These are phyloP conservation scores for Gnomoniopsis smithogilvyi DNA, from an alignment of 2,329 filamentous ascomycete species.

Conservation along the genomic window DNA sequence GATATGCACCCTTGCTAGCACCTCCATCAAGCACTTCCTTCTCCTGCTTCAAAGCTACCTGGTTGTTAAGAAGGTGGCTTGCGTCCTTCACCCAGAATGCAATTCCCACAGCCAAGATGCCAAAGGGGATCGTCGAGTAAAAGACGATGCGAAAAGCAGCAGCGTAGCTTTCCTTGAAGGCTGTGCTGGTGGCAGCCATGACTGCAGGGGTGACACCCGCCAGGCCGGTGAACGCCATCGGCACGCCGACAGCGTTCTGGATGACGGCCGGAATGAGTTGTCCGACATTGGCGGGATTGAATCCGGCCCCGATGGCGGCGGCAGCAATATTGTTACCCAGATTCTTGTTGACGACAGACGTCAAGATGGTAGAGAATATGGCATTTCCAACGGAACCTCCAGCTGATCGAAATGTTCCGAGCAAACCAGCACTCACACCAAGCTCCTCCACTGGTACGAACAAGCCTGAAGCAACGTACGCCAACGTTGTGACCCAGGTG, in stretches of 20 bases:
- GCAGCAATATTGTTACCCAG: conserved; percentile 25
- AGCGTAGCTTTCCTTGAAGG: conserved; percentile 28
- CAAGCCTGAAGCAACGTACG: conserved; percentile 28
- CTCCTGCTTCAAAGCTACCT: conserved; percentile 29
- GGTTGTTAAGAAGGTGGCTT: conserved; percentile 28
- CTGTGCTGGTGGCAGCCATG: conserved; percentile 12
- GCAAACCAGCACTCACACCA: conserved; percentile 27
- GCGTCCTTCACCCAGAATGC: conserved; percentile 26
- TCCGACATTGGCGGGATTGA: conserved; percentile 19
- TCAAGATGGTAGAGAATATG: conserved; percentile 31
- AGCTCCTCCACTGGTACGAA: conserved; percentile 29
- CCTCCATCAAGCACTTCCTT: conserved; percentile 21
- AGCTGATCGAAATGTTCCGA: conserved; percentile 28
- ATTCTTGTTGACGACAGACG: conserved; percentile 25
- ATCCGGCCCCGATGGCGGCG: conserved; percentile 26
- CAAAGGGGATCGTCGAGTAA: conserved; percentile 25
- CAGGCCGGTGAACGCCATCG: conserved; percentile 21
- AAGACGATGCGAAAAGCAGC: conserved; percentile 26
- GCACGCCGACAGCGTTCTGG: conserved; percentile 29
- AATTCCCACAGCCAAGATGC: conserved; percentile 20
- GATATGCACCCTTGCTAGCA: background rate
- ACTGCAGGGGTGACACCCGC: conserved; percentile 18
- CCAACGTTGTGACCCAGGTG: conserved; percentile 28
- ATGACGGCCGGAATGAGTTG: conserved; percentile 28
- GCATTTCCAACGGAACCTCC: conserved; percentile 32